Base-by-base conservation (phyloP, 306 rosid genomes). In the Quillaja saponaria region DNA sequence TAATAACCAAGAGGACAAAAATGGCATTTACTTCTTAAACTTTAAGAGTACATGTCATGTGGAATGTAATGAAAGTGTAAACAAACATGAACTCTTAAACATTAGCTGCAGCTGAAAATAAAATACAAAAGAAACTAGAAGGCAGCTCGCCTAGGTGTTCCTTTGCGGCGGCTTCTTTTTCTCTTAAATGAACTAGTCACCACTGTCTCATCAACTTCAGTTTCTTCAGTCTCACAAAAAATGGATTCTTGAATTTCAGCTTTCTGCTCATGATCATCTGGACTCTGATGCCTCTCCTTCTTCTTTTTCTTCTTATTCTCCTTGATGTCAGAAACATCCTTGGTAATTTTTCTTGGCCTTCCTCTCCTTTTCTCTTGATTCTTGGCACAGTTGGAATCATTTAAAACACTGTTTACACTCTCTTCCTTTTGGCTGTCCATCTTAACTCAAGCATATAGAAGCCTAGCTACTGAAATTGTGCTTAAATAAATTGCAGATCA, bases 101-200 rank as follows among this genome's bases (percentile, higher is more conserved):
- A 1, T 25, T 25, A 25, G 31, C 4, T 25, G 2, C 31, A 1
- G 2, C 31, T 25, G 31, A 25, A n/a, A n/a, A n/a, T n/a, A n/a
- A n/a, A n/a, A n/a, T n/a, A n/a, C n/a, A n/a, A n/a, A n/a, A n/a
- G n/a, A n/a, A 12, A 3, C 41, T 28, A 69, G 20, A 69, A 20
- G 7, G 68, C 45, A 60, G 74, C 74, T 60, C 74, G 35, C 40
- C 67, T 51, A 14, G 74, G 74, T 4, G 47, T 60, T 5, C 62
- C 52, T 67, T 69, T 69, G 33, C 39, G 53, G 31, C 55, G 60
- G 2, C 33, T 47, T 17, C 62, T 61, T 46, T 17, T 60, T 41
- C 20, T 50, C 18, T 6, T 19, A 33, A 17, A 11, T 44, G 49
- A 7, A 6, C 49, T 38, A 52, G 6, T 38, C 1, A 15, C 61